Base-by-base conservation (phyloP, 164 flowering plant species). In the Vitis riparia region DNA sequence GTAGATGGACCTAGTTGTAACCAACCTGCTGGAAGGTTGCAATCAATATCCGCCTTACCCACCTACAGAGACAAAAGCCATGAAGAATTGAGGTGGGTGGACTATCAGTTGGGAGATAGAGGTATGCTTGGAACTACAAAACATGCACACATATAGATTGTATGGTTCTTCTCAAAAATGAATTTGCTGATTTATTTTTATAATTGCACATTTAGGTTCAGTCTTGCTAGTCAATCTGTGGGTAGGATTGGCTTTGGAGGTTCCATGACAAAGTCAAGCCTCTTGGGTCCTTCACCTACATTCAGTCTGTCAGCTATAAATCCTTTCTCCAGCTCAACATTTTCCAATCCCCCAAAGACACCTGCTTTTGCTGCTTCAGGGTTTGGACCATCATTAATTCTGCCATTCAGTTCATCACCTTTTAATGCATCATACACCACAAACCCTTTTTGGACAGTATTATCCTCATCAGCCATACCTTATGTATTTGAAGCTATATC, bases 1-100 rank as follows among this genome's bases (percentile, higher is more conserved):
- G 78, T 78, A 52, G 97, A 91, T 76, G 76, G 77, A 29, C 82
- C 75, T 72, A 71, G 71, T 71, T 75, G 84, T 74, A 61, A 85
- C 47, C 90, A 85, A 78, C 75, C 87, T 27, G 81, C 90, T 77
- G 97, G 88, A 56, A 96, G 88, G 82, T 83, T 96, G 73, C 97
- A 88, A 77, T 93, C 98, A 19, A 89, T 93, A 82, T 93, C 97
- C 9, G 99, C 95, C 32, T 91, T 96, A 98, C 89, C 97, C 52
- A 87, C 75, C 8, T 93, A 91, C 82, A 96, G 86, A 76, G 95
- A 90, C 19, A 96, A 96, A 80, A 89, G 94, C 79, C 98, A 91
- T 71, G 99, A 96, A 76, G 99, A 96, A 73, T 88, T 96, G 61
- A 83, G 98, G 73, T 95, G 99, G 99, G 99, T 91, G 72, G 99